Evolutionary conservation across 495 filamentous ascomycete species (phyloP), one percentile per base, ranked within the genome.

Genomic region (Xylaria intraflava): DNA sequence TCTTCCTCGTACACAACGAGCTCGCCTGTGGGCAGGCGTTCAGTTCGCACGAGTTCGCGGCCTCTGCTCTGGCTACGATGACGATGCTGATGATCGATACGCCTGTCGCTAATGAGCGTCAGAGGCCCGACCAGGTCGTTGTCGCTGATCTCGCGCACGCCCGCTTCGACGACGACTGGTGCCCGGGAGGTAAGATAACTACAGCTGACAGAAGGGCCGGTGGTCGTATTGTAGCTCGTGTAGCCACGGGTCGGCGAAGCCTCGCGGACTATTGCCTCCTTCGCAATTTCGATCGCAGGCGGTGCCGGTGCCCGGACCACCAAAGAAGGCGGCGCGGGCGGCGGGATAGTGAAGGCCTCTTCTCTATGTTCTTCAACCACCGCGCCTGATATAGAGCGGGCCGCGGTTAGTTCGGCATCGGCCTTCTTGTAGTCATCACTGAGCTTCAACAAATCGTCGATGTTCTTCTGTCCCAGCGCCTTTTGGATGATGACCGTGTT

Each of bases 401-500:
- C 59, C 1, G 70, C 63, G 9, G 58, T 23, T 6, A 74, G 42
- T 42, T 77, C 75, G 31, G 62, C 56, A 44, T 78, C 73, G 10
- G 62, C 70, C 66, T 69, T 76, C 65, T 82, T 79, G 55, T 83
- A 85, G 27, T 87, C 81, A 60, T 88, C 85, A 64, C 89, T 94
- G 36, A 89, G 72, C 55, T 80, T 84, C 57, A 96, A 86, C 49
- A 95, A 73, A 58, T 92, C 85, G 62, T 95, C 90, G 60, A 96
- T 96, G 56, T 94, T 87, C 24, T 89, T 83, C 55, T 93, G 91
- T 11, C 86, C 88, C 20, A 96, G 77, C 2, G 90, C 90, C 56
- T 84, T 82, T 60, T 83, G 81, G 16, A 96, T 84, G 53, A 95
- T 78, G 62, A 92, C 80, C 45, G 81, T 81, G 44, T 86, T 83